Percentiles rank a stretch among this genome's conserved stretches.
phyloP scores from a whole-genome alignment of 1,284 basidiomycete species.

The Cystobasidium sp. region DNA sequence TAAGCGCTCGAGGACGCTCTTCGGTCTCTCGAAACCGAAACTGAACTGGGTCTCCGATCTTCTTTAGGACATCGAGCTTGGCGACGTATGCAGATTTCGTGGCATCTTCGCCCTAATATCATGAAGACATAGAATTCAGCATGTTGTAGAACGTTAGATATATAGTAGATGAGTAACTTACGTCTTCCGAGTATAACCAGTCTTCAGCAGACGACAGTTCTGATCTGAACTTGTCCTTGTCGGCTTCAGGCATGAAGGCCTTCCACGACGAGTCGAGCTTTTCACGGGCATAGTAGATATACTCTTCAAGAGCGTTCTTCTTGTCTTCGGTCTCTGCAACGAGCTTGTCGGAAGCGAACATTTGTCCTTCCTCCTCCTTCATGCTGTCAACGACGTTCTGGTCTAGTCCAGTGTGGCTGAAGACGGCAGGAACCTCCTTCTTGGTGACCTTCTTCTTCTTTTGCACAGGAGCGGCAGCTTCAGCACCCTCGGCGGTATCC shows the following conservation, averaged over 20 bases:
- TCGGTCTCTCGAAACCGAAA: slow-evolving; percentile 79
- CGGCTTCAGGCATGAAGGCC: slow-evolving; percentile 69
- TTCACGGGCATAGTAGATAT: slow-evolving; percentile 88
- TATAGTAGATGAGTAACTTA: slow-evolving; percentile 1
- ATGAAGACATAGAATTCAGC: background rate
- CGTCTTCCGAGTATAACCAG: slow-evolving; percentile 91
- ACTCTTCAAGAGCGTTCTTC: slow-evolving; percentile 96
- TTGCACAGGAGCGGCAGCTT: slow-evolving; percentile 57
- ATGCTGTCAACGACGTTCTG: slow-evolving; percentile 66
- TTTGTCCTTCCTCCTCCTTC: slow-evolving; percentile 79
- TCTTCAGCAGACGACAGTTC: slow-evolving; percentile 79
- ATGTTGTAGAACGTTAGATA: background rate
- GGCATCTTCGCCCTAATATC: slow-evolving; percentile 75
- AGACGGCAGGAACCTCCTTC: slow-evolving; percentile 71
- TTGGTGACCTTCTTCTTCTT: slow-evolving; percentile 71
- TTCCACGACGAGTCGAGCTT: slow-evolving; percentile 88
- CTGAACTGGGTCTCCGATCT: slow-evolving; percentile 79
- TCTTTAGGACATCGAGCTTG: slow-evolving; percentile 77
- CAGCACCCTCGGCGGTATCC: slow-evolving; percentile 68
- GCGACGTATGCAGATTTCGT: slow-evolving; percentile 85
- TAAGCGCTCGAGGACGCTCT: slow-evolving; percentile 71
- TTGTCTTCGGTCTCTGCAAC: slow-evolving; percentile 95
- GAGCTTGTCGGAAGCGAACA: slow-evolving; percentile 88
- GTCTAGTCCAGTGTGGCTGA: slow-evolving; percentile 69
- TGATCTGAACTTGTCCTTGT: slow-evolving; percentile 75